Conservation (phyloP, 176 grass and related monocot species). For the Pontederia crassipes region DNA sequence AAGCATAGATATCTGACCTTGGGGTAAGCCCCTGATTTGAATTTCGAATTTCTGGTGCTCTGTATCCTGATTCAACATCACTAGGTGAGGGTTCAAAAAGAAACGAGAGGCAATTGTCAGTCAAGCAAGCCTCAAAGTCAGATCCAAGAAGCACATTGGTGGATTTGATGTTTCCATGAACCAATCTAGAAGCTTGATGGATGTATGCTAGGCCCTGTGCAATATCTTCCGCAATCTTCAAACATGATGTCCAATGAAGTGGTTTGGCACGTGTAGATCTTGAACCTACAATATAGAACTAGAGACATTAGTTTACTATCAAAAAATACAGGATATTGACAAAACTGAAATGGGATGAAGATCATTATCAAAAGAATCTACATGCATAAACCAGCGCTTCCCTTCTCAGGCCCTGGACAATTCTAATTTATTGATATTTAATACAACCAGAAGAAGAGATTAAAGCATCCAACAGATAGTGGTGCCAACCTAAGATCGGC, state of each 20-base stretch:
- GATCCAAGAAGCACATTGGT: conserved; percentile 85
- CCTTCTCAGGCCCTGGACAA: no score
- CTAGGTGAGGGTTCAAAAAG: conserved; percentile 66
- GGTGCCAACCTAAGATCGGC: no score
- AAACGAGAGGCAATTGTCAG: conserved; percentile 78
- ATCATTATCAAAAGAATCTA: no score
- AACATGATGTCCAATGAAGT: conserved; percentile 93
- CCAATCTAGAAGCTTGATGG: conserved; percentile 78
- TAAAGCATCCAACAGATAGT: no score
- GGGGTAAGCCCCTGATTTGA: conserved; percentile 65
- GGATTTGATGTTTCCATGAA: conserved; percentile 85
- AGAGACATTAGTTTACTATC: neutral
- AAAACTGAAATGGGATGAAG: no score
- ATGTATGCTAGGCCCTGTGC: conserved; percentile 86
- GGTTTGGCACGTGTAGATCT: conserved; percentile 67
- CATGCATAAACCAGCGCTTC: no score
- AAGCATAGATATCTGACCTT: conserved; percentile 92
- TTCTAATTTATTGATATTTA: no score
- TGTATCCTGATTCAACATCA: conserved; percentile 40
- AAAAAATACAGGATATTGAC: neutral
- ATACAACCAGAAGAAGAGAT: no score
- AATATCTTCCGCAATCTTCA: conserved; percentile 94
- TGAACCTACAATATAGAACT: conserved; percentile 36
- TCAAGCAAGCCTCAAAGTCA: conserved; percentile 89
- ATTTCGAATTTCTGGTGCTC: conserved; percentile 72